Evolutionary conservation across 2,329 filamentous ascomycete genomes (phyloP), one percentile per base, ranked within the genome.

Genomic region (Xylariaceae sp.): DNA sequence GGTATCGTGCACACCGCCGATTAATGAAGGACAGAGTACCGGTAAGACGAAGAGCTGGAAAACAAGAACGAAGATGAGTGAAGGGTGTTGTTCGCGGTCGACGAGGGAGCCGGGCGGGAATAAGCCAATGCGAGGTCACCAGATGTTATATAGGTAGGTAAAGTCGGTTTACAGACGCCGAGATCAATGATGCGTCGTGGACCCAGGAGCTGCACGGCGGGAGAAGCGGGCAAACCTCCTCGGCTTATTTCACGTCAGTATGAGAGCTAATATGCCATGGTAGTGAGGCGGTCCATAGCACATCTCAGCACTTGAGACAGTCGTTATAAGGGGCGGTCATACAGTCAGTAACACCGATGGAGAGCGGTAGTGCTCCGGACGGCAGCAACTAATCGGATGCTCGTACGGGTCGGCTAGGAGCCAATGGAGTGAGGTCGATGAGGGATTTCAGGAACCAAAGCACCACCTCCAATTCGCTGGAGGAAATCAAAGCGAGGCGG

Each of bases 191-290:
- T 55, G 18, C 18, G 17, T 18, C 30, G 6, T 5, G 37, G 47
- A 37, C 45, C 17, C 34, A 35, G 50, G 37, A 17, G 30, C 30
- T 55, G 42, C 51, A 51, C 50, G 6, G 23, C 23, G 23, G 23
- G 23, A 30, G 23, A 9, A 13, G 49, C 44, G 30, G n/a, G 44
- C 44, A 37, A 15, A 42, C 13, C 23, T 50, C 42, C 48, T 60
- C 39, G 56, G 17, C 11, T 23, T 18, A 51, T 23, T 42, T 50
- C 53, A 55, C 56, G 51, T 55, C 42, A 23, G 34, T 57, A 52
- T 55, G 34, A 18, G 45, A 18, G 54, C 62, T 59, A 57, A 42
- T 42, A 47, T 49, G 10, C n/a, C 18, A 54, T 59, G n/a, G 57
- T 54, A 56, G 18, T 34, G 49, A 10, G 23, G 49, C 50, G 45